Percentiles rank a stretch among this genome's conserved stretches.
These are phyloP conservation scores for Brassica napus DNA, from an alignment of 345 rosid species.

Conservation along the genomic window Da-Ae NC_063448.1:55145001-55145500, in stretches of 20 bases:
- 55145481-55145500: constrained; percentile 19
- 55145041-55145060: constrained; percentile 27
- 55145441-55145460: constrained; percentile 23
- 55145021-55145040: constrained; percentile 34
- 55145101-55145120: neutral
- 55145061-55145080: constrained; percentile 22
- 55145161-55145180: constrained; percentile 10
- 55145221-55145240: constrained; percentile 25
- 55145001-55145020: neutral
- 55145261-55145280: constrained; percentile 20
- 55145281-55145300: neutral
- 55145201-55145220: constrained; percentile 27
- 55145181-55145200: constrained; percentile 23
- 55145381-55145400: constrained; percentile 29
- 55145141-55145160: constrained; percentile 3
- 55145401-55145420: constrained; percentile 31
- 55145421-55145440: constrained; percentile 27
- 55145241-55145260: constrained; percentile 27
- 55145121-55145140: neutral
- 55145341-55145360: constrained; percentile 38
- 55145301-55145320: neutral
- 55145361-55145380: constrained; percentile 17
- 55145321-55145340: constrained; percentile 8
- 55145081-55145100: constrained; percentile 30
- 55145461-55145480: constrained; percentile 34